Base-by-base conservation (phyloP, 352 stramenopile species). In the Phytophthora lateralis region DNA sequence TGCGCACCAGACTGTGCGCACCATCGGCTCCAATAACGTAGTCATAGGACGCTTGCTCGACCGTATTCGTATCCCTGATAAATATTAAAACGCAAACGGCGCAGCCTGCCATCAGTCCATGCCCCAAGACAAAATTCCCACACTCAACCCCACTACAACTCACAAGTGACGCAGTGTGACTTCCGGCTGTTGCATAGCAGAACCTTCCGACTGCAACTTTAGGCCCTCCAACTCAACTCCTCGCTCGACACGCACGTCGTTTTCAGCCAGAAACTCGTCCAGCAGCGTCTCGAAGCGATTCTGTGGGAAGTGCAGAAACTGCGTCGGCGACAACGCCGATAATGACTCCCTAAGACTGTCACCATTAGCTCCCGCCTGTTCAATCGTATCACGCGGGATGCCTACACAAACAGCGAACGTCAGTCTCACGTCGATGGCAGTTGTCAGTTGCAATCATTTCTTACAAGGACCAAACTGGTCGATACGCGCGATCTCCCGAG, bases 21-120 rank as follows among this genome's bases (percentile, higher is more conserved):
- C 96, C 96, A 72, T 98, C 96, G 0, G 88, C 89, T 17, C 88
- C 94, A 0, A 98, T 63, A 30, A 98, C 80, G 29, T 90, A 96
- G 49, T 95, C 88, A 41, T 80, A 91, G 8, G 65, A 66, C 5
- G 66, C 63, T 12, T 73, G 11, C 44, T 91, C 81, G 8, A 76
- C 24, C 14, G 56, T 55, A 45, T 81, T 66, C 38, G 73, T 75
- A 71, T 79, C 60, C 29, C 78, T 76, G 54, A 53, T 11, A 46
- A 53, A 7, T 21, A 49, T 8, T 37, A 11, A 49, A 46, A 43
- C 11, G 57, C 30, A 44, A 34, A 44, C 0, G 5, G 17, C 21
- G 4, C 10, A 56, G 17, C 1, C 8, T 30, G 24, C 10, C 9
- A 52, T 69, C 27, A 72, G 27, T 43, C 7, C n/a, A 15, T 43